A percentile compares a stretch with the other conserved stretches of the same genome.
phyloP scores from a whole-genome alignment of 169 alveolate species.

The Plasmodium relictum region DNA sequence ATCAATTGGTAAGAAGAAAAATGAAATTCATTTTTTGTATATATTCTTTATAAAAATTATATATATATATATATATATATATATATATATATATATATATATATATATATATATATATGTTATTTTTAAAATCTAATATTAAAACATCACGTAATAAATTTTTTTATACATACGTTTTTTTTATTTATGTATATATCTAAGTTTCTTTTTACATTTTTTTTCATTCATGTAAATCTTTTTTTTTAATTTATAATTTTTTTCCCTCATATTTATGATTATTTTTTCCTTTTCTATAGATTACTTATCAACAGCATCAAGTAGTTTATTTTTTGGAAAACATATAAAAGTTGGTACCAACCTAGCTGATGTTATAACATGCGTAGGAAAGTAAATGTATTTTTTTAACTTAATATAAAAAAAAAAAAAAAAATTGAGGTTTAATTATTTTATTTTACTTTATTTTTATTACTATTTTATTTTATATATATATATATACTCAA shows the following conservation, averaged over 20 bases:
- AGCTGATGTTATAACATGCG: constrained; percentile 32
- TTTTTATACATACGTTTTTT: too few relatives aligned
- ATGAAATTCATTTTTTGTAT: neutral
- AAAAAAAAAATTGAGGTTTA: neutral
- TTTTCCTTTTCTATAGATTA: constrained; percentile 21
- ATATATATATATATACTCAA: too few relatives aligned
- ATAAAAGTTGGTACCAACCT: constrained; percentile 69
- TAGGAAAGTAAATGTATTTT: constrained; percentile 4
- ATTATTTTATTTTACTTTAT: too few relatives aligned
- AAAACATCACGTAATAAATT: too few relatives aligned
- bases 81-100: neutral
- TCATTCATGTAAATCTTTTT: neutral
- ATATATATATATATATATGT: neutral
- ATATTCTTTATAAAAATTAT: too few relatives aligned
- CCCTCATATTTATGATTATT: neutral
- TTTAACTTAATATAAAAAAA: neutral
- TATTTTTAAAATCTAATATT: too few relatives aligned
- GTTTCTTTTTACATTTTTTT: neutral
- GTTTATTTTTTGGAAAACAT: constrained; percentile 65
- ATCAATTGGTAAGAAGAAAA: constrained; percentile 38
- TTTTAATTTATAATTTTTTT: neutral
- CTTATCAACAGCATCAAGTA: constrained; percentile 64
- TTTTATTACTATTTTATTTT: too few relatives aligned
- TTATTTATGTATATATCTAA: neutral
- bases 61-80: neutral